Percentiles rank a stretch among this genome's conserved stretches.
Evolutionary conservation across 1,139 yeast genomes (phyloP).

Genomic region (Eremothecium coryli): DNA sequence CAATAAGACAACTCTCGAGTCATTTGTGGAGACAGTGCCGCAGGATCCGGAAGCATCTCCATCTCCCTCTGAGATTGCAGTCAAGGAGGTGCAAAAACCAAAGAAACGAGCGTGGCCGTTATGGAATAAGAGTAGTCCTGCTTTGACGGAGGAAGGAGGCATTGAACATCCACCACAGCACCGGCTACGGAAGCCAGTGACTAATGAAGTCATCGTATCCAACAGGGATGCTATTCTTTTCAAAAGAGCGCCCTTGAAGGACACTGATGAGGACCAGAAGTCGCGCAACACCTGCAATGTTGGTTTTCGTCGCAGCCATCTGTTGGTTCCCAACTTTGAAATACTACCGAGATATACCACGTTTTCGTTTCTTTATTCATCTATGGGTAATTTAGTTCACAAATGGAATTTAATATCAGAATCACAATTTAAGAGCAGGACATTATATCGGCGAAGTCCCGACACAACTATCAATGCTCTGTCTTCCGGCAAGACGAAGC

Average conservation of each 20-base stretch:
- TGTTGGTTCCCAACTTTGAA: conserved; percentile 27
- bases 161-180: conserved; percentile 4
- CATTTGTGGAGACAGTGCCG: background rate
- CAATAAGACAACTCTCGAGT: conserved; percentile 1
- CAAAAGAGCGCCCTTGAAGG: conserved; percentile 13
- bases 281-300: conserved; percentile 12
- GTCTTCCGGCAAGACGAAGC: conserved; percentile 17
- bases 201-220: conserved; percentile 22
- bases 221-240: conserved; percentile 16
- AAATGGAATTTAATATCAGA: conserved; percentile 17
- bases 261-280: conserved; percentile 11
- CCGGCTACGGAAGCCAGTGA: conserved; percentile 10
- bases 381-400: conserved; percentile 14
- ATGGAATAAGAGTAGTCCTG: conserved; percentile 20
- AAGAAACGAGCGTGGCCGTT: conserved; percentile 22
- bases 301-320: conserved; percentile 23
- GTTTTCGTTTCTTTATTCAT: conserved; percentile 18
- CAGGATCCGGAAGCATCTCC: background rate
- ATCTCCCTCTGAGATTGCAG: background rate
- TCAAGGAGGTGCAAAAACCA: conserved; percentile 2
- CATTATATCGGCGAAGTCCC: conserved; percentile 20
- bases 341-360: conserved; percentile 21
- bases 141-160: conserved; percentile 11
- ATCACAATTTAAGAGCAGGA: conserved; percentile 14
- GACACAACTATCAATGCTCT: conserved; percentile 14